Conservation (phyloP, 1,284 basidiomycete species). For the Bjerkandera adusta region DNA sequence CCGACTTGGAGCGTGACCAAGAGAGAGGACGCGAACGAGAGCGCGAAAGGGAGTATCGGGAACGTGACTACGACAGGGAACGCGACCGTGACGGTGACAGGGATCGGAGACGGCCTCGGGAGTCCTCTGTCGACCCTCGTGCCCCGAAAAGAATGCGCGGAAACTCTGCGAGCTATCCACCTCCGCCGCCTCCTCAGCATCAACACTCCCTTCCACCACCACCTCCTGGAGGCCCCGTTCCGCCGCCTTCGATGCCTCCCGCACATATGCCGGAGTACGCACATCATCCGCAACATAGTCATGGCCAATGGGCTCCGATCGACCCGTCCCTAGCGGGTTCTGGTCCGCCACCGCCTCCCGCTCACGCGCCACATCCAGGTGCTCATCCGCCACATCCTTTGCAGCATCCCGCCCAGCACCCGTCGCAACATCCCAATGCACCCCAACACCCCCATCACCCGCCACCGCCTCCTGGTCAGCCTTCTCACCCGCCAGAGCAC, state of each 20-base stretch:
- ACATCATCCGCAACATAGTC: slow-evolving; percentile 16
- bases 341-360: slow-evolving; percentile 14
- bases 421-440: background rate
- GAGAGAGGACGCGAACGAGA: slow-evolving; percentile 15
- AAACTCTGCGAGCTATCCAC: slow-evolving; percentile 2
- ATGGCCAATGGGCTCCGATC: slow-evolving; percentile 9
- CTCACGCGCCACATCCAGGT: slow-evolving; percentile 20
- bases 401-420: background rate
- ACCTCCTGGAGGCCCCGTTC: slow-evolving; percentile 12
- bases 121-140: slow-evolving; percentile 7
- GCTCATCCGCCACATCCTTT: slow-evolving; percentile 15
- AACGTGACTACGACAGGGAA: too few relatives aligned
- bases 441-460: slow-evolving; percentile 18
- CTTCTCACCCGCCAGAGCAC: slow-evolving; percentile 21
- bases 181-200: slow-evolving; percentile 18
- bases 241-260: slow-evolving; percentile 18
- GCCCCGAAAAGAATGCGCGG: slow-evolving; percentile 4
- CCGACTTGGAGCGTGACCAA: too few relatives aligned
- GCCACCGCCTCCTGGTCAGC: slow-evolving; percentile 15
- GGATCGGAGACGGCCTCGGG: slow-evolving; percentile 2
- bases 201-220: too few relatives aligned
- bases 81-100: slow-evolving; percentile 1
- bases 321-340: too few relatives aligned
- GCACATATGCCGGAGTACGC: slow-evolving; percentile 15
- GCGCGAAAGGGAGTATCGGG: slow-evolving; percentile 1